phyloP scores from a whole-genome alignment of 129 eudicot species.

The Rutidosis leptorrhynchoides region DNA sequence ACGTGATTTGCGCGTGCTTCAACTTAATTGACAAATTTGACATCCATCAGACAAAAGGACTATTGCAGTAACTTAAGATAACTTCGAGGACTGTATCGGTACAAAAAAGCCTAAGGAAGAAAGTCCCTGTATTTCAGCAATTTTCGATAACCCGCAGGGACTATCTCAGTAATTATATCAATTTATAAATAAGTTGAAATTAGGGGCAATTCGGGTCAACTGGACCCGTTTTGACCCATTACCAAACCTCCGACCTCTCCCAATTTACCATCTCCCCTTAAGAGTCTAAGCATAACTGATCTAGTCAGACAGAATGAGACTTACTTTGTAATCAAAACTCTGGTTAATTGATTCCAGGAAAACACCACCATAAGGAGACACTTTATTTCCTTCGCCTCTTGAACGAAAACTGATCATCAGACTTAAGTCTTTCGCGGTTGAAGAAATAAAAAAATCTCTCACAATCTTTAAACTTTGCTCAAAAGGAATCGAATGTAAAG shows the following conservation, averaged over 20 bases:
- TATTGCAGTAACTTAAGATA: no score
- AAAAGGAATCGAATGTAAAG: slow-evolving; percentile 52
- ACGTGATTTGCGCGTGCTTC: no score
- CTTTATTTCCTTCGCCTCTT: slow-evolving; percentile 29
- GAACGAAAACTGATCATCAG: slow-evolving; percentile 74
- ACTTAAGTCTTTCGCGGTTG: slow-evolving; percentile 93
- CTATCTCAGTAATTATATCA: no score
- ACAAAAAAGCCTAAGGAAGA: no score
- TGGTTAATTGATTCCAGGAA: slow-evolving; percentile 55
- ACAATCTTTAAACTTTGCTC: slow-evolving; percentile 65
- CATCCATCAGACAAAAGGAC: no score
- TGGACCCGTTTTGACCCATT: not conserved
- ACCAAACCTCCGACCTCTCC: not conserved
- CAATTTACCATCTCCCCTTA: not conserved
- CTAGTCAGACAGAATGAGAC: not conserved
- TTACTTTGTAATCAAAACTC: slow-evolving; percentile 76
- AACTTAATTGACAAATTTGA: no score
- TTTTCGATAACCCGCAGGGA: no score
- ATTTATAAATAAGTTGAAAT: no score
- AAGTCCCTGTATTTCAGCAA: no score
- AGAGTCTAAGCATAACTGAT: not conserved
- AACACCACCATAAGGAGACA: slow-evolving; percentile 37
- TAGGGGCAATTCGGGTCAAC: not conserved
- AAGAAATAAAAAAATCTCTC: slow-evolving; percentile 65
- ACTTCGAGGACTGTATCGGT: no score